Conservation (phyloP, 2,329 filamentous ascomycete species). For the Uncinocarpus reesii region DNA sequence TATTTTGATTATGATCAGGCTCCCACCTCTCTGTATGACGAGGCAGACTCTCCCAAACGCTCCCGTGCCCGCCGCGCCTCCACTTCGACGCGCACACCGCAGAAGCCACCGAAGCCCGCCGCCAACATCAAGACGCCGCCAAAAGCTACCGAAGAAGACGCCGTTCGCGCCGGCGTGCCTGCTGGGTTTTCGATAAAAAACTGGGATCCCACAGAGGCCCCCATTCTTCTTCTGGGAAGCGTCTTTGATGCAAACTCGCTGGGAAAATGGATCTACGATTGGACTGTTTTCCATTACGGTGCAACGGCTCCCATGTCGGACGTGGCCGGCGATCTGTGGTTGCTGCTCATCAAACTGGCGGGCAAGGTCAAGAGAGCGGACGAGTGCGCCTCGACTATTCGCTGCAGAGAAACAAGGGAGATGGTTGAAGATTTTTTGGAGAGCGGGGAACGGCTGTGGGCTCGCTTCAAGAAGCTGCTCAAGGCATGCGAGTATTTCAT, state of each 20-base stretch:
- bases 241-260: slow-evolving; percentile 97
- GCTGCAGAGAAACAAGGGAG: slow-evolving; percentile 61
- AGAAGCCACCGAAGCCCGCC: slow-evolving; percentile 34
- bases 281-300: slow-evolving; percentile 87
- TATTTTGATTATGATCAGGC: slow-evolving; percentile 46
- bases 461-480: slow-evolving; percentile 73
- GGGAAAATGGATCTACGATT: slow-evolving; percentile 99
- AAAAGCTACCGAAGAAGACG: slow-evolving; percentile 56
- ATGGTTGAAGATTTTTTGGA: slow-evolving; percentile 84
- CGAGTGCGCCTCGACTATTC: slow-evolving; percentile 62
- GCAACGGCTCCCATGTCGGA: slow-evolving; percentile 75
- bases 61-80: slow-evolving; percentile 47
- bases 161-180: slow-evolving; percentile 59
- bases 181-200: slow-evolving; percentile 91
- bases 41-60: slow-evolving; percentile 40
- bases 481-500: slow-evolving; percentile 90
- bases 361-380: slow-evolving; percentile 90
- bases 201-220: slow-evolving; percentile 90
- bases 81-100: slow-evolving; percentile 39
- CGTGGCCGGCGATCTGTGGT: slow-evolving; percentile 88
- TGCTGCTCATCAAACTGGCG: slow-evolving; percentile 83
- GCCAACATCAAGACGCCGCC: slow-evolving; percentile 28
- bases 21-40: slow-evolving; percentile 42
- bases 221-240: slow-evolving; percentile 85
- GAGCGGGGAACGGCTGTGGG: slow-evolving; percentile 74